A percentile compares a stretch with the other conserved stretches of the same genome.
phyloP scores from a whole-genome alignment of 306 rosid species.

The Crotalaria pallida region DNA sequence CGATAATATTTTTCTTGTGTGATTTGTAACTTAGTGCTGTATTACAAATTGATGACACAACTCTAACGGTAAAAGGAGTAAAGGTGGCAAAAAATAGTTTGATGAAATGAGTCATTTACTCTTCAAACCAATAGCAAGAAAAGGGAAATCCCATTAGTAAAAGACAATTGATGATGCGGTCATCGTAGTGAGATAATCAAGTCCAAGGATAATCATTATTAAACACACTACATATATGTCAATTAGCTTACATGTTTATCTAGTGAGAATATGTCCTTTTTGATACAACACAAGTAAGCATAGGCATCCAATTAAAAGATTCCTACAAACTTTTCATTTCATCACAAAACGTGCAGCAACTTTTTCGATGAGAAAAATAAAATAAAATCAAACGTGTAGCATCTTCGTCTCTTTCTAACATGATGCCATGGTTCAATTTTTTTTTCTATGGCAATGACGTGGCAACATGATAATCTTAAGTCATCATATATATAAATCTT shows the following conservation, averaged over 20 bases:
- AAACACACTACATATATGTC: constrained; percentile 1
- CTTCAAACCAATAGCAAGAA: constrained; percentile 28
- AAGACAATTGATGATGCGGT: constrained; percentile 10
- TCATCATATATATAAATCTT: constrained; percentile 23
- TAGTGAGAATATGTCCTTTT: constrained; percentile 3
- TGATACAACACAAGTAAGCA: too few species aligned
- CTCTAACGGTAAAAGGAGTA: neutral
- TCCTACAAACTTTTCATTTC: constrained; percentile 15
- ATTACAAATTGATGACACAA: constrained; percentile 18
- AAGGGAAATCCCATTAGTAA: constrained; percentile 25
- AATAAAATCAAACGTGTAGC: constrained; percentile 24
- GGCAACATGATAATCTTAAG: constrained; percentile 42
- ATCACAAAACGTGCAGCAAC: constrained; percentile 31
- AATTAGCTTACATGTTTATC: constrained; percentile 16
- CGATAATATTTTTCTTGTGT: neutral
- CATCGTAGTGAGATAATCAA: constrained; percentile 24
- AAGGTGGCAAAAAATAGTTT: neutral
- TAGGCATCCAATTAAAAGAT: constrained; percentile 26
- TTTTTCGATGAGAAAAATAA: neutral
- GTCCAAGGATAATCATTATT: constrained; percentile 7
- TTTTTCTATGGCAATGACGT: constrained; percentile 15
- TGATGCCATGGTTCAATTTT: constrained; percentile 26
- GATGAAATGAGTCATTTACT: constrained; percentile 22
- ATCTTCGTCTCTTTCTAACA: constrained; percentile 1
- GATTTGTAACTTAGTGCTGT: neutral